Conservation (phyloP, 2,329 filamentous ascomycete species). For the Trichophyton benhamiae region DNA sequence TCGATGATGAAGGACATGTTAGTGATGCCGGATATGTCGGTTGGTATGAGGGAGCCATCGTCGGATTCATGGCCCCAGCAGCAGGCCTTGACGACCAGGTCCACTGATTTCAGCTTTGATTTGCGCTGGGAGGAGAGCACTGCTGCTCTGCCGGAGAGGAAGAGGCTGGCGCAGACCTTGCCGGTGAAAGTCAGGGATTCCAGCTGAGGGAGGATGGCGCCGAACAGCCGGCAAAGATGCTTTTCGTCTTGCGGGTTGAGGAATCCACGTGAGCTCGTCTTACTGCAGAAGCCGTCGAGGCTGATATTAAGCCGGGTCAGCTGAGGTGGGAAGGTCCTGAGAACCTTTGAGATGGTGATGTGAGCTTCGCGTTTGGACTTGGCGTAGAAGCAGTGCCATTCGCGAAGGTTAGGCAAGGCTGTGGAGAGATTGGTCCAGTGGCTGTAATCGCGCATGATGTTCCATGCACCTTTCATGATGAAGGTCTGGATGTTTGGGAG, state of each 20-base stretch:
- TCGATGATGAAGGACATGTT: constrained; percentile 60
- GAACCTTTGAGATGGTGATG: constrained; percentile 52
- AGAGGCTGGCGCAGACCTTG: constrained; percentile 57
- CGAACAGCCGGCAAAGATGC: constrained; percentile 56
- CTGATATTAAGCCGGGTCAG: constrained; percentile 55
- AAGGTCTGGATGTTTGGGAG: constrained; percentile 50
- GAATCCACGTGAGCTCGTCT: constrained; percentile 43
- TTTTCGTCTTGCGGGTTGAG: constrained; percentile 36
- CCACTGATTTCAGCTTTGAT: constrained; percentile 48
- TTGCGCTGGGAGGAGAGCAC: constrained; percentile 37
- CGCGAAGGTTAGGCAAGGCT: constrained; percentile 52
- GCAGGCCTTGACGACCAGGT: constrained; percentile 62
- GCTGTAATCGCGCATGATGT: constrained; percentile 51
- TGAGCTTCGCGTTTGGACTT: constrained; percentile 65
- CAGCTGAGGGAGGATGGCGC: constrained; percentile 47
- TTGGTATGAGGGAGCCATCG: constrained; percentile 31
- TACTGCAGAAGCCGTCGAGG: constrained; percentile 57
- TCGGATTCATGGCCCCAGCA: constrained; percentile 39
- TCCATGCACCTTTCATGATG: constrained; percentile 66
- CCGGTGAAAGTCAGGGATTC: constrained; percentile 62
- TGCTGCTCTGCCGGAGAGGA: constrained; percentile 44
- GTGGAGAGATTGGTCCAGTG: constrained; percentile 52
- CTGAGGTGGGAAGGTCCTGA: constrained; percentile 45
- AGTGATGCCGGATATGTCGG: constrained; percentile 58
- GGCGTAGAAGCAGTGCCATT: constrained; percentile 45